phyloP scores from a whole-genome alignment of 192 early-diverging fungal species.

The Fimicolochytrium jonesii region DNA sequence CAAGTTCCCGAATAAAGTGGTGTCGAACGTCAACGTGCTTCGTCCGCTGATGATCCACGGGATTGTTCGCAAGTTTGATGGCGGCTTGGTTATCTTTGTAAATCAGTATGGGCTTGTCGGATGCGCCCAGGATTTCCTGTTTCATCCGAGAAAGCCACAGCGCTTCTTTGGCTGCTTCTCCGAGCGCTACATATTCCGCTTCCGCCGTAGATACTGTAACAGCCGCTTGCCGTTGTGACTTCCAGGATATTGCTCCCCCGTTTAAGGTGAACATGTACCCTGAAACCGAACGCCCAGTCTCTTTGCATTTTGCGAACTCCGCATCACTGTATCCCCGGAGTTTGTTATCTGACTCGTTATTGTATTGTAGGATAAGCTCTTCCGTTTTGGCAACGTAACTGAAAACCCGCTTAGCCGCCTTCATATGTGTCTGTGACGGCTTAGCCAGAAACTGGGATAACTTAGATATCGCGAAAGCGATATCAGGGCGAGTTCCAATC shows the following conservation, averaged over 20 bases:
- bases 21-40: conserved; percentile 35
- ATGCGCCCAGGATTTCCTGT: background rate
- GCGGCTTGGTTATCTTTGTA: conserved; percentile 8
- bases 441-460: conserved; percentile 6
- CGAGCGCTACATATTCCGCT: conserved; percentile 20
- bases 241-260: conserved; percentile 10
- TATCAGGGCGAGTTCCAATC: conserved; percentile 23
- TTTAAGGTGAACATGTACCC: conserved; percentile 30
- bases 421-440: too few species aligned
- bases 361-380: too few species aligned
- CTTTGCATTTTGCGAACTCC: conserved; percentile 35
- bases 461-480: conserved; percentile 3
- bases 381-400: too few species aligned
- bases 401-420: too few species aligned
- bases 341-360: too few species aligned
- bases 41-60: conserved; percentile 22
- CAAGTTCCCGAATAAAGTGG: conserved; percentile 33
- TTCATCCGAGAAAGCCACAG: background rate
- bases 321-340: conserved; percentile 32
- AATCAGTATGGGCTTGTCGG: background rate
- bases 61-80: conserved; percentile 23
- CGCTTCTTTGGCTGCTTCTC: conserved; percentile 7
- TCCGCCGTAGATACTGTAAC: conserved; percentile 15
- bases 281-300: conserved; percentile 24
- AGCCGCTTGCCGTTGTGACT: background rate